Evolutionary conservation across 2,329 filamentous ascomycete species (phyloP), one percentile per base, ranked within the genome.

Genomic region (Aureobasidium sp.): DNA sequence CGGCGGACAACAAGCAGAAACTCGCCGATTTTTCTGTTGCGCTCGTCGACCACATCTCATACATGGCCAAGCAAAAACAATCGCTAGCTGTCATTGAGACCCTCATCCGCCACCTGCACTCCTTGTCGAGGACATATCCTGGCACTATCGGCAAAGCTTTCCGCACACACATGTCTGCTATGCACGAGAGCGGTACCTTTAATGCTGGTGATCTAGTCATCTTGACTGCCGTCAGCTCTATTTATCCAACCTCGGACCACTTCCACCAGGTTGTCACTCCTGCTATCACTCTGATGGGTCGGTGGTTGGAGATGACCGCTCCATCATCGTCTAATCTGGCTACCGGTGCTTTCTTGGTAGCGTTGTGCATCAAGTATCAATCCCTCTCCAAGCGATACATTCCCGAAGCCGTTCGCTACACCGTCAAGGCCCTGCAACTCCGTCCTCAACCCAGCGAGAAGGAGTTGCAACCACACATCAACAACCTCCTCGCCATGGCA

Each of bases 211-310:
- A 98, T 63, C 71, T 98, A 17, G 71, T 90, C 19, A 72, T 95
- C n/a, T 73, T 98, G 30, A 90, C 88, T 0, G 90, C 88, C 0
- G 81, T 96, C 56, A 83, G 85, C 35, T 83, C 83, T 2, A 86
- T 94, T 50, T 98, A 95, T 64, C 90, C 93, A 4, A 95, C 93
- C 0, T 96, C 90, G 0, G 93, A 98, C 69, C 90, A 97, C 70
- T 98, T 97, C 70, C 93, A 98, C 63, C 86, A 93, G 62, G 88
- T 97, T 30, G 86, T 89, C 35, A 98, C 93, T 1, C 93, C 93
- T 2, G 86, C 91, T 0, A 86, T 89, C 70, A 80, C 96, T 4
- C 79, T 84, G n/a, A 88, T 97, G 69, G 80, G 80, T 11, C 82
- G 88, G 52, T 96, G 87, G 69, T 77, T 98, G 22, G 88, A 86